Evolutionary conservation across 306 rosid species (phyloP), one percentile per base, ranked within the genome.

Genomic region (Leucaena leucocephala): DNA sequence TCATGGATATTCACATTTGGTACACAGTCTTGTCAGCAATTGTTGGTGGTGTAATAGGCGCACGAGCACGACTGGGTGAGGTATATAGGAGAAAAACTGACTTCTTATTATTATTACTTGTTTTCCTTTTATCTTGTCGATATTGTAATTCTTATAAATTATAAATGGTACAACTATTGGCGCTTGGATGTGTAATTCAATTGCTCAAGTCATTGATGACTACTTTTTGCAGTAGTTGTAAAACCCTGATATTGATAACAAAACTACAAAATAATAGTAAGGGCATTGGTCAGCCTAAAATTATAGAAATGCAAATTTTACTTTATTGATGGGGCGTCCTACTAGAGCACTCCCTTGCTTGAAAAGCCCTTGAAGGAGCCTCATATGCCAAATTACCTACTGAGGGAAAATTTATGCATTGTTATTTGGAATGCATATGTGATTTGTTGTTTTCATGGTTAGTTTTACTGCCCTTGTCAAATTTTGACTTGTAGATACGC

Each of bases 11-110:
- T 76, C 91, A 86, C 83, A 95, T 92, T 78, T 95, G 93, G 93
- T 93, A 95, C 88, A 95, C 99, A 13, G 45, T 95, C 76, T 79
- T 95, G 88, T 95, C 99, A 19, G 97, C 99, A 62, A 67, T 95
- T 77, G 79, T 95, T 75, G 99, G 99, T 77, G 99, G 99, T 82
- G 90, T 95, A 75, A 91, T 55, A 85, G 99, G 99, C 85, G 99
- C 99, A 39, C 87, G 97, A 45, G 90, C 89, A 66, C 99, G 99
- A 36, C 86, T 95, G 42, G 99, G 99, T 57, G 99, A 95, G 99
- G 99, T 95, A 91, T 79, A 44, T 77, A 62, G 50, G 42, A 69
- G 52, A 42, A 27, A 68, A 27, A 22, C 36, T 77, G 57, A 48
- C 34, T 52, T 7, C 45, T 71, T 11, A 33, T 1, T 10, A 9